Conservation (phyloP, 345 rosid genomes). For the Populus simonii region DNA sequence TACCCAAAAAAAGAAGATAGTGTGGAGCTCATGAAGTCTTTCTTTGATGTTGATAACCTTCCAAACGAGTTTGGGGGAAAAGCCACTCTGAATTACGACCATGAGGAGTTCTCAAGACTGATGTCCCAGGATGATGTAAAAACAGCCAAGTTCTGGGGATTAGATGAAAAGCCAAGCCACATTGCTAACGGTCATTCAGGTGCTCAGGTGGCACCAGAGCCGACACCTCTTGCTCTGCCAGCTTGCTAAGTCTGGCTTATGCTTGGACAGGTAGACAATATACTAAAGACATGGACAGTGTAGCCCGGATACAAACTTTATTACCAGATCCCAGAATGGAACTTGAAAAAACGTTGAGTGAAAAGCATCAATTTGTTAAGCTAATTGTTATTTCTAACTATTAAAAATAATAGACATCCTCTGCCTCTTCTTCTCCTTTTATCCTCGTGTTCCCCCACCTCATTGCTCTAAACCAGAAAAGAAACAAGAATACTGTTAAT, state of each 20-base stretch:
- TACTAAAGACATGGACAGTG: background rate
- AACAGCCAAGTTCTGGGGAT: constrained; percentile 73
- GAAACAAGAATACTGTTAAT: background rate
- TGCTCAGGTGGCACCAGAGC: constrained; percentile 43
- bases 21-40: constrained; percentile 57
- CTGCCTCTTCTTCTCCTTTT: background rate
- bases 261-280: background rate
- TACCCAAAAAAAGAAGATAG: constrained; percentile 70
- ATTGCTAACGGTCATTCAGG: constrained; percentile 23
- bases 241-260: constrained; percentile 30
- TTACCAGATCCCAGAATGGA: background rate
- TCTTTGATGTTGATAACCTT: constrained; percentile 76
- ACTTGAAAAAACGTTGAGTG: background rate
- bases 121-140: constrained; percentile 76
- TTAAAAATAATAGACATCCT: background rate
- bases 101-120: constrained; percentile 69
- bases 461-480: background rate
- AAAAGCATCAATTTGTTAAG: background rate
- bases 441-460: background rate
- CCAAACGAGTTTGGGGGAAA: constrained; percentile 83
- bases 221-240: constrained; percentile 30
- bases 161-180: constrained; percentile 34
- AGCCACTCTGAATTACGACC: constrained; percentile 66
- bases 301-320: background rate
- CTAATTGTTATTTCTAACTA: background rate